Conservation (phyloP, 805 yeast species). For the Lipomyces anomalus region DNA sequence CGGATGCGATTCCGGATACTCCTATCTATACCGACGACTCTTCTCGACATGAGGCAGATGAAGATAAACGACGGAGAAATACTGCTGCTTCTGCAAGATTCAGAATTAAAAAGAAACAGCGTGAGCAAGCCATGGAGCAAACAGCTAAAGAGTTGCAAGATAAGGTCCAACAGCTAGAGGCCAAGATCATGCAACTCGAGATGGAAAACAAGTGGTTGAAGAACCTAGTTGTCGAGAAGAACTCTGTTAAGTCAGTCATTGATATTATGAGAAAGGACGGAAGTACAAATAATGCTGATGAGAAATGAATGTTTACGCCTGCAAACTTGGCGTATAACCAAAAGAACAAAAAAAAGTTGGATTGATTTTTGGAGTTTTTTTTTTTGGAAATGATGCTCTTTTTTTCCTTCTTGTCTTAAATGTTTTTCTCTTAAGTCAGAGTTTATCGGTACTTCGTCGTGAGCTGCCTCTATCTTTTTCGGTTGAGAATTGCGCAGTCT, state of each 20-base stretch:
- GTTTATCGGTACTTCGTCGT: too few species aligned
- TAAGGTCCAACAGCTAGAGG: conserved; percentile 57
- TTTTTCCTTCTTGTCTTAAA: too few species aligned
- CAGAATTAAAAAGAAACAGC: conserved; percentile 82
- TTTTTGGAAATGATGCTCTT: neutral
- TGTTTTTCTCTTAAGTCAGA: too few species aligned
- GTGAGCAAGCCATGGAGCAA: conserved; percentile 86
- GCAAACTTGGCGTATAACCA: too few species aligned
- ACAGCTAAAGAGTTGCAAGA: conserved; percentile 68
- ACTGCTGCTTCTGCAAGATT: conserved; percentile 94
- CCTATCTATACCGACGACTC: conserved; percentile 12
- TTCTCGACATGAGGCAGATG: conserved; percentile 38
- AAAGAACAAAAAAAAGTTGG: neutral
- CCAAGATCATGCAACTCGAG: conserved; percentile 73
- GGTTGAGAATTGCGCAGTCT: too few species aligned
- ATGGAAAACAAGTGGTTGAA: conserved; percentile 87
- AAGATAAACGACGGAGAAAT: conserved; percentile 76
- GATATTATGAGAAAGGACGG: conserved; percentile 4
- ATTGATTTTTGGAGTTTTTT: too few species aligned
- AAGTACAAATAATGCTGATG: too few species aligned
- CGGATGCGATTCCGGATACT: neutral
- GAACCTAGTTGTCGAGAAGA: conserved; percentile 75
- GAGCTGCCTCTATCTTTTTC: too few species aligned
- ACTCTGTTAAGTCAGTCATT: conserved; percentile 31
- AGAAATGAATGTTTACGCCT: too few species aligned